Evolutionary conservation across 192 early-diverging fungal genomes (phyloP), one percentile per base, ranked within the genome.

Genomic region (Mortierella antarctica): DNA sequence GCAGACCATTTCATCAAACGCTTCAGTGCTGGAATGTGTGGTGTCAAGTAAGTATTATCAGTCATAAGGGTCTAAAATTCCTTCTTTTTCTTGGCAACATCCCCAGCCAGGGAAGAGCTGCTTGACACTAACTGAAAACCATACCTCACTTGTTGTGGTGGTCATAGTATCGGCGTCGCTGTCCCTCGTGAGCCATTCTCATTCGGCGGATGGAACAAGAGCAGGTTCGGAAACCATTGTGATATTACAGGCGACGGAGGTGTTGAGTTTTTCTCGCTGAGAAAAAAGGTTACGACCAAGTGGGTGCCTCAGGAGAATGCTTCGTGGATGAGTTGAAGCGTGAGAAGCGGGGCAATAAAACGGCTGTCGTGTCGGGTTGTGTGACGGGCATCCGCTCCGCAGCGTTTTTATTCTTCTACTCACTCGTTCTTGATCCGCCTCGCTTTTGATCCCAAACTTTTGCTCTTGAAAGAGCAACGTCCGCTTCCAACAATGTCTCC

Each of bases 21-120:
- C n/a, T 92, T 95, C 76, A 64, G 71, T 44, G 94, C 94, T 4
- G 93, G 89, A 10, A 95, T 95, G 94, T 82, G 93, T 13, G 94
- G 94, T 20, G 93, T 94, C 65, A 95, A 95, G 77, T 80, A 72
- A 64, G 77, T 68, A 31, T 12, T 39, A 8, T 20, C 41, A 23
- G 31, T 63, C n/a, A 13, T 10, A 21, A 14, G 54, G 54, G 17
- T 18, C 17, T 20, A 56, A 3, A 59, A 14, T 4, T 7, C 20
- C 5, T 67, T 13, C 44, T 40, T 55, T 56, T 11, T 67, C 39
- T 67, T n/a, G 7, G 9, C 20, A 13, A 23, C 14, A 40, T 57
- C 20, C 13, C 14, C 9, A 31, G 56, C 2, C 57, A 20, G 17
- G 39, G 21, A 2, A 49, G 39, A 5, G 11, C 39, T 83, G 18